Conservation (phyloP, 257 asterid species). For the Striga asiatica region DNA sequence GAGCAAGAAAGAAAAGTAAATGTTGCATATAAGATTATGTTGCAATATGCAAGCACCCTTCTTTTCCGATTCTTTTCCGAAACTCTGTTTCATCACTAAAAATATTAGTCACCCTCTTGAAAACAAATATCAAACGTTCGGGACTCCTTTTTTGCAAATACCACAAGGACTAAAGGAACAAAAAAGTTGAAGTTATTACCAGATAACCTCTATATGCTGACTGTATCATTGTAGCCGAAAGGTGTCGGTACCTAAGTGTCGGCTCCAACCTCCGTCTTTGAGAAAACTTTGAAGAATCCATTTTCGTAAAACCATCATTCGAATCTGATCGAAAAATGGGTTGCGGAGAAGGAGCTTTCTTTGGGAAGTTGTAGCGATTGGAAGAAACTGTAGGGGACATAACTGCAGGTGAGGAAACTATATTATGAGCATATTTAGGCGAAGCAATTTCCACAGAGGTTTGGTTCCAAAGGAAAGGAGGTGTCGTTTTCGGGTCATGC, state of each 20-base stretch:
- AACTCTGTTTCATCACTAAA: no score
- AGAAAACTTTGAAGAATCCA: conserved; percentile 5
- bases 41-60: no score
- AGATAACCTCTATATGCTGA: conserved; percentile 70
- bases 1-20: no score
- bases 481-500: conserved; percentile 28
- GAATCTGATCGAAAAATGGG: conserved; percentile 13
- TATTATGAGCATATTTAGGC: neutral
- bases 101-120: no score
- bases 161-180: no score
- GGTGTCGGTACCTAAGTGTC: conserved; percentile 36
- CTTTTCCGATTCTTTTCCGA: no score
- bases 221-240: conserved; percentile 64
- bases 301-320: conserved; percentile 18
- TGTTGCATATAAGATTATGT: no score
- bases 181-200: conserved; percentile 32
- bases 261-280: conserved; percentile 57
- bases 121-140: no score
- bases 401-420: no score
- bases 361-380: conserved; percentile 20
- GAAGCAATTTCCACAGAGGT: conserved; percentile 27
- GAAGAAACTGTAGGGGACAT: conserved; percentile 35
- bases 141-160: no score
- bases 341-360: conserved; percentile 17
- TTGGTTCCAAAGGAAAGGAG: conserved; percentile 25